Evolutionary conservation across 2,329 filamentous ascomycete genomes (phyloP), one percentile per base, ranked within the genome.

Genomic region (Penicillium sp.): DNA sequence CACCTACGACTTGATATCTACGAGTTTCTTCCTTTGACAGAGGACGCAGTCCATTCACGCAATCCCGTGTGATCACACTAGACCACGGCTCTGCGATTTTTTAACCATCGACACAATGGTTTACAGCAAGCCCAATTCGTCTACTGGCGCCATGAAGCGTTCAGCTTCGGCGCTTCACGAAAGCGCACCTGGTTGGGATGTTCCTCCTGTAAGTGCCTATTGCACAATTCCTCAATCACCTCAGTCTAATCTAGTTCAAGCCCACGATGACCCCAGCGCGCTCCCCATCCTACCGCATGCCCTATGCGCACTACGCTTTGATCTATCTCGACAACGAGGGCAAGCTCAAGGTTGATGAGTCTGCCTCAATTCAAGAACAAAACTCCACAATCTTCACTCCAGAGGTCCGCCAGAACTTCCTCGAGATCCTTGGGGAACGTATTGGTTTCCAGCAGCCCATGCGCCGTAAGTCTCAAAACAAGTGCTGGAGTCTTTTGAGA

Each of bases 261-360:
- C 61, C 72, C 12, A 73, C 76, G 71, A 70, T 71, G 59, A 42
- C 68, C 30, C 60, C 67, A 4, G 58, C 68, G 44, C 72, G 68
- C 8, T 55, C 73, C 8, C 55, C 73, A 44, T 62, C 71, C 1
- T 62, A 69, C 60, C 71, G 68, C 53, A 57, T 76, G 45, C 75
- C 75, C 22, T 76, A 68, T 61, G 57, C 69, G 10, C 74, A 77
- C 55, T 78, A 76, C 56, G 75, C 76, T 42, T 62, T 78, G 68
- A 76, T 78, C 38, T 78, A 76, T 47, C 62, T 76, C 3, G 76
- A 78, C 58, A 69, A 70, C 56, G 70, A 70, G 56, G 75, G 75
- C 17, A 73, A 70, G 58, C 59, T 78, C 24, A 71, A 72, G 58
- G 70, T 76, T 7, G 64, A 72, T 1, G 75, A 76, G 61, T 78